These are phyloP conservation scores for Aotearoamyces nothofagi DNA, from an alignment of 2,329 filamentous ascomycete genomes.

Conservation along the genomic window DNA sequence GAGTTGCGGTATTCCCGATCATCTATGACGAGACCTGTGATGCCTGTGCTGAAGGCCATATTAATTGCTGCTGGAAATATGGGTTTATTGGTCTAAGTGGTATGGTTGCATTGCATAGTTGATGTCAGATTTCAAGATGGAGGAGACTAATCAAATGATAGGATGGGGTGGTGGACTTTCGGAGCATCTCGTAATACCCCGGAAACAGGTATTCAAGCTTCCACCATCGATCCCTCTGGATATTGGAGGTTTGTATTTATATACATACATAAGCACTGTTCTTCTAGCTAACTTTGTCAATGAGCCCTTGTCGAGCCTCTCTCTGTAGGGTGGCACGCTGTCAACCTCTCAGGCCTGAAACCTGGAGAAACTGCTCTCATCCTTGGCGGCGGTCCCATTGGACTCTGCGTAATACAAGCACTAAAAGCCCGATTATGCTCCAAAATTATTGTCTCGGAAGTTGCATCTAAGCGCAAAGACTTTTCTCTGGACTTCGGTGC, in stretches of 20 bases:
- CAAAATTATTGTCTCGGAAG: slow-evolving; percentile 41
- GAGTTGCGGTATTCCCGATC: slow-evolving; percentile 38
- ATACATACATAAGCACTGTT: no score
- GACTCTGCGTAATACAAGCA: slow-evolving; percentile 42
- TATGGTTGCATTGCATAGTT: no score
- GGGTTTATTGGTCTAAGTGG: slow-evolving; percentile 34
- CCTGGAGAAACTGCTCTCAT: slow-evolving; percentile 33
- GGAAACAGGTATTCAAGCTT: slow-evolving; percentile 30
- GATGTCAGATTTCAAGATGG: no score
- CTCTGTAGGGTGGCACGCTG: slow-evolving; percentile 48
- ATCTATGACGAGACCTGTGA: slow-evolving; percentile 39
- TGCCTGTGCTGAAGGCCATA: slow-evolving; percentile 33
- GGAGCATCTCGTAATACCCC: slow-evolving; percentile 35
- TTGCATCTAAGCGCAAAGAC: slow-evolving; percentile 31
- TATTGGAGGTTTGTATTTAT: no score
- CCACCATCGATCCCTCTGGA: slow-evolving; percentile 35
- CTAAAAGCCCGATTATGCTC: slow-evolving; percentile 35
- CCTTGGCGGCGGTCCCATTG: slow-evolving; percentile 47
- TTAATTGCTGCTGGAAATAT: slow-evolving; percentile 41
- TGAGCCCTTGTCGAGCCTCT: slow-evolving; percentile 50
- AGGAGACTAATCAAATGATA: no score
- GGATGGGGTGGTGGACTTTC: slow-evolving; percentile 35
- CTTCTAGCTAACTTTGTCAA: no score
- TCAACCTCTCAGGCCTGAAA: slow-evolving; percentile 30
- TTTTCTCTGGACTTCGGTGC: slow-evolving; percentile 40